Conservation (phyloP, 192 early-diverging fungal species). For the Oehlia diaphana region DNA sequence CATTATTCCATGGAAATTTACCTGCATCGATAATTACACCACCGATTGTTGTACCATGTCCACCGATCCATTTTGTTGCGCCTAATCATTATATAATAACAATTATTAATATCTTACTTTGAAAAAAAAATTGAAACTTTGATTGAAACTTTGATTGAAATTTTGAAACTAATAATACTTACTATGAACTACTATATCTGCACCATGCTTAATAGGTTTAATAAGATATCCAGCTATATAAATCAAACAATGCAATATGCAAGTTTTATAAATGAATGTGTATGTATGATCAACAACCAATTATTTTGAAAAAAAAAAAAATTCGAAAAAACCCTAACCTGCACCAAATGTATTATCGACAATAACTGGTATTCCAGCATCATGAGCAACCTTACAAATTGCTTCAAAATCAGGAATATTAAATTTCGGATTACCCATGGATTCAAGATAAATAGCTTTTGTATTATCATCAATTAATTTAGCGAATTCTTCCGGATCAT, state of each 20-base stretch:
- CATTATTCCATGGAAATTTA: conserved; percentile 88
- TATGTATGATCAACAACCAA: too few species aligned
- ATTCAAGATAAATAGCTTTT: conserved; percentile 89
- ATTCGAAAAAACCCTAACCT: conserved; percentile 32
- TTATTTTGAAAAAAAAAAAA: too few species aligned
- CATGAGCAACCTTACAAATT: conserved; percentile 80
- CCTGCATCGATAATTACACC: conserved; percentile 90
- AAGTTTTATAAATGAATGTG: too few species aligned
- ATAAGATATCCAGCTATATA: conserved; percentile 63
- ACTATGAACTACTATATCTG: conserved; percentile 91
- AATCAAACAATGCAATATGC: not conserved
- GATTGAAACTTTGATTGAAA: too few species aligned
- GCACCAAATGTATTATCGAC: conserved; percentile 98
- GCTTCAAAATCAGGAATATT: conserved; percentile 85
- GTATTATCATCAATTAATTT: conserved; percentile 85
- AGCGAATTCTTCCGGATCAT: conserved; percentile 73
- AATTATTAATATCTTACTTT: too few species aligned
- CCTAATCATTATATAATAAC: too few species aligned
- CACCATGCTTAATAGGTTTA: conserved; percentile 89
- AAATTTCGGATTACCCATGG: conserved; percentile 90
- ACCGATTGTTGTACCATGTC: conserved; percentile 92
- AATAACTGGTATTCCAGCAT: conserved; percentile 82
- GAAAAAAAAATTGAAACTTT: too few species aligned
- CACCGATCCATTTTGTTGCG: conserved; percentile 92
- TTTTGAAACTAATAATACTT: too few species aligned